Percentiles rank a stretch among this genome's conserved stretches.
Conservation (phyloP, 768 basidiomycete species). For the Hygrocybe coccinea region DNA sequence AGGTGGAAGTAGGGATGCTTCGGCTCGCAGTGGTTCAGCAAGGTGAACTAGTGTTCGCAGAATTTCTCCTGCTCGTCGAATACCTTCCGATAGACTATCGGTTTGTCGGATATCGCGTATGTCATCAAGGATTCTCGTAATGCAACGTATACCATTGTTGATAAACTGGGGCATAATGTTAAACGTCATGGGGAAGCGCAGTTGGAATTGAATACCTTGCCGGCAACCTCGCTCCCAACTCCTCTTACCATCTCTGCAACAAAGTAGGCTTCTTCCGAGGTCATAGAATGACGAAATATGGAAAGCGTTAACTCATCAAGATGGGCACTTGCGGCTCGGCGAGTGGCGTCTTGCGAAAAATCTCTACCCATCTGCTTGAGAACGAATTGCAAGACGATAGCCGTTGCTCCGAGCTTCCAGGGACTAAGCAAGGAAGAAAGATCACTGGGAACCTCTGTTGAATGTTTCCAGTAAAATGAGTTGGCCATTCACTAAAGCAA, state of each 20-base stretch:
- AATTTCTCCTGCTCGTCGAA: slow-evolving; percentile 59
- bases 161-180: slow-evolving; percentile 48
- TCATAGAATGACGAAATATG: slow-evolving; percentile 69
- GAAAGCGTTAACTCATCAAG: slow-evolving; percentile 62
- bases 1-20: slow-evolving; percentile 38
- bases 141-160: slow-evolving; percentile 65
- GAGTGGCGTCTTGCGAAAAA: slow-evolving; percentile 53
- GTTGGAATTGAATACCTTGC: slow-evolving; percentile 45
- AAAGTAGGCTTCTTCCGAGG: slow-evolving; percentile 75
- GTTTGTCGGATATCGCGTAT: slow-evolving; percentile 23
- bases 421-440: slow-evolving; percentile 68
- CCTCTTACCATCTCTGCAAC: slow-evolving; percentile 78
- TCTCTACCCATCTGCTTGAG: slow-evolving; percentile 69
- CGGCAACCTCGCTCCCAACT: slow-evolving; percentile 58
- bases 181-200: neutral
- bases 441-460: slow-evolving; percentile 44
- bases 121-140: slow-evolving; percentile 50
- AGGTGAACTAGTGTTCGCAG: slow-evolving; percentile 66
- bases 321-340: slow-evolving; percentile 51
- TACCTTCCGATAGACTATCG: slow-evolving; percentile 34
- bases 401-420: slow-evolving; percentile 79
- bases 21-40: slow-evolving; percentile 57
- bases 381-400: slow-evolving; percentile 72
- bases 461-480: slow-evolving; percentile 26
- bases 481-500: neutral